These are phyloP conservation scores for Apiotrichum siamense DNA, from an alignment of 1,284 basidiomycete genomes.

Conservation along the genomic window DNA sequence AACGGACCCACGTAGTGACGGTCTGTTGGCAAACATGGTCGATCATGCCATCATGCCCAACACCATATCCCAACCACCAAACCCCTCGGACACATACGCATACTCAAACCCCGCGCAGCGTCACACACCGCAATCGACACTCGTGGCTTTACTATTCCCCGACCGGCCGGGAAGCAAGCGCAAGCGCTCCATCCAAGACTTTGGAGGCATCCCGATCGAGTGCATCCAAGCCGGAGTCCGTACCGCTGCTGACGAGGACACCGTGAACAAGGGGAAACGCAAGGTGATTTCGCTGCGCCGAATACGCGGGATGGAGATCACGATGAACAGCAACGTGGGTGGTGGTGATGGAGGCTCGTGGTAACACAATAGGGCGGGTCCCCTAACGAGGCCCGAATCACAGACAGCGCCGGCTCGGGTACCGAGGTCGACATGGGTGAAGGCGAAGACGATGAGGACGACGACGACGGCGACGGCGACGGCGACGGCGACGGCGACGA, in stretches of 20 bases:
- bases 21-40: no score
- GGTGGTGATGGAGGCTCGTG: no score
- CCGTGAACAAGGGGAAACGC: neutral
- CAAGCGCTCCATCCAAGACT: conserved; percentile 8
- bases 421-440: conserved; percentile 1
- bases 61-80: no score
- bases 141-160: conserved; percentile 4
- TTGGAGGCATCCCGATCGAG: conserved; percentile 10
- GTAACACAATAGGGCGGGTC: no score
- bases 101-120: neutral
- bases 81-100: no score
- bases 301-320: neutral
- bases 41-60: no score
- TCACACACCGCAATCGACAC: neutral
- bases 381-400: no score
- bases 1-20: no score
- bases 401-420: no score
- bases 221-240: neutral
- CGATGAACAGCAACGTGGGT: neutral
- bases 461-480: neutral
- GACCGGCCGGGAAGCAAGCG: conserved; percentile 8
- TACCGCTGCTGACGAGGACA: neutral
- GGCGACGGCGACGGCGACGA: conserved; percentile 3
- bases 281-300: conserved; percentile 1
- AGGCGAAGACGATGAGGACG: conserved; percentile 2